These are phyloP conservation scores for Lyophyllum atratum DNA, from an alignment of 768 basidiomycete species.

Conservation along the genomic window DNA sequence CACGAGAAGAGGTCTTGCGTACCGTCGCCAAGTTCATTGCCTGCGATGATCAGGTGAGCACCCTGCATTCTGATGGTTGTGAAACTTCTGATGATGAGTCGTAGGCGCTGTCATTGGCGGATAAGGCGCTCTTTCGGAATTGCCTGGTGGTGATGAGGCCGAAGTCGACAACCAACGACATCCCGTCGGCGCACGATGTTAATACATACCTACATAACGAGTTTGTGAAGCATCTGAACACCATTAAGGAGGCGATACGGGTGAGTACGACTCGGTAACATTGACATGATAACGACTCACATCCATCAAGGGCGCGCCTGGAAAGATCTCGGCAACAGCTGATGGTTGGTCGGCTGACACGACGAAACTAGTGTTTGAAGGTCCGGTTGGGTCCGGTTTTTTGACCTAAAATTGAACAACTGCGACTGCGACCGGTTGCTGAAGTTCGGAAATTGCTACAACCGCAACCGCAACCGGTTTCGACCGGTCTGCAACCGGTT, in stretches of 20 bases:
- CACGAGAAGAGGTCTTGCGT: conserved; percentile 3
- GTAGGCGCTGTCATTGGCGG: conserved; percentile 6
- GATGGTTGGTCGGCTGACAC: not conserved
- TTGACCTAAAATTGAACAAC: no score
- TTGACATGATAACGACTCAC: not conserved
- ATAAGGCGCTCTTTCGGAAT: conserved; percentile 9
- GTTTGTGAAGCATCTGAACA: conserved; percentile 7
- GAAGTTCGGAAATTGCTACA: no score
- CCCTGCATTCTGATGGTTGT: not conserved
- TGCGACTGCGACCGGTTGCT: no score
- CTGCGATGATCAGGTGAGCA: not conserved
- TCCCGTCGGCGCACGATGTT: conserved; percentile 14
- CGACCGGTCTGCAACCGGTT: no score
- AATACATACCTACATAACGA: conserved; percentile 19
- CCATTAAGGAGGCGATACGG: not conserved
- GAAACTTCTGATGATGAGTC: not conserved
- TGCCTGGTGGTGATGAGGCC: conserved; percentile 10
- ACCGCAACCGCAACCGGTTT: no score
- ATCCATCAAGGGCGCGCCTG: not conserved
- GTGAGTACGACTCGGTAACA: not conserved
- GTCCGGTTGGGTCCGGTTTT: no score
- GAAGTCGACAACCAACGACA: conserved; percentile 2
- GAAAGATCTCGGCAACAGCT: not conserved
- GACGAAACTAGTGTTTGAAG: no score
- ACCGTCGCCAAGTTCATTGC: conserved; percentile 11